Base-by-base conservation (phyloP, 2,329 filamentous ascomycete genomes). In the Parasarocladium wereldwijsianum region DNA sequence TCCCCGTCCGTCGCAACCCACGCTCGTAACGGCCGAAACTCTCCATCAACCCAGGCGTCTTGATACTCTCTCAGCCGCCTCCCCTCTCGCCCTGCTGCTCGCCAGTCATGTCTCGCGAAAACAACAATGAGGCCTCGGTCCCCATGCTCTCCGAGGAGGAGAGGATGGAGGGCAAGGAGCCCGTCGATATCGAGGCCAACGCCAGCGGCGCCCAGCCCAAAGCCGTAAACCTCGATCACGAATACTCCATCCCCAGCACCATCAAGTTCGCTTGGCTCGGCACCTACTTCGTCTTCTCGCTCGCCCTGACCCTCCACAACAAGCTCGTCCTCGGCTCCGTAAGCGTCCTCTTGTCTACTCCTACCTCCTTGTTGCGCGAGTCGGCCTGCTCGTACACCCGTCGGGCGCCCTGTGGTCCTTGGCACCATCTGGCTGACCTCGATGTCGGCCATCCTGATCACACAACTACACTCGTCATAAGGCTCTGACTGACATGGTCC, bases 221-320 rank as follows among this genome's bases (percentile, higher is more conserved):
- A 32, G 41, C 42, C 31, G 41, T 51, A 14, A 57, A 57, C 37
- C 42, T 58, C 33, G 55, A 57, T 18, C 54, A 55, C 36, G 59
- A 62, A 46, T 62, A 62, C 44, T 53, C 53, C 6, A 54, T 59
- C 23, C 48, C 56, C 26, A 54, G 51, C 35, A 51, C 51, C 19
- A 52, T 58, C 45, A 64, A 64, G 46, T 61, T 64, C 37, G 51
- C 57, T 31, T 64, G 60, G 57, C 46, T 66, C 17, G 58, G 56
- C 17, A 54, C 59, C 33, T 70, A 70, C 44, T 69, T 70, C 43
- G 52, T 62, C 41, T 56, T 58, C 40, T 58, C 55, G 12, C 43
- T 59, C 14, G 40, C 53, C 34, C 48, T 72, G 32, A 72, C 67
- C 6, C 53, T 72, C 14, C 71, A 70, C 45, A 72, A 72, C 52